Base-by-base conservation (phyloP, 495 filamentous ascomycete species). In the Lasiosphaeria ovina region DNA sequence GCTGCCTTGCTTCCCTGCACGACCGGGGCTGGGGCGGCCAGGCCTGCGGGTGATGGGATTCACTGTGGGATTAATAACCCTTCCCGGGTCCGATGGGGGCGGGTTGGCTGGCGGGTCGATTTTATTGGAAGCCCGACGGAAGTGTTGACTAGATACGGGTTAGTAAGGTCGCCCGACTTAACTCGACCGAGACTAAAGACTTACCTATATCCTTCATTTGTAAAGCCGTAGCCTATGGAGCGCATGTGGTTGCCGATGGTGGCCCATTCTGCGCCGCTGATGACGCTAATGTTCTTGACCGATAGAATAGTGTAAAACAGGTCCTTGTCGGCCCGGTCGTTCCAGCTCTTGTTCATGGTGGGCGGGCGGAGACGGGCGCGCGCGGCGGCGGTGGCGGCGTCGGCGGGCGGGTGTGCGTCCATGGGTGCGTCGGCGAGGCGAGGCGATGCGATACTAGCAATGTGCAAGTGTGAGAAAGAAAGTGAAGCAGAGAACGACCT, bases 221-320 rank as follows among this genome's bases (percentile, higher is more conserved):
- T 81, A 62, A 81, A 81, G 63, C 78, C 78, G 40, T 81, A 81
- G 58, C 79, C 79, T 38, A 80, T 45, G 12, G 69, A 65, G 50
- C 79, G 74, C 79, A 81, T 80, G 54, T 77, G 72, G 62, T 78
- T 79, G 52, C 79, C 79, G 45, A 81, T 81, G 10, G 76, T 80
- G 14, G 71, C 74, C 79, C 79, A 81, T 74, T 81, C 79, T 16
- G 71, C 64, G 48, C 79, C 79, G 71, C 79, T 81, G 70, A 81
- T 81, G 65, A 80, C 74, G 57, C 78, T 78, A 35, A 81, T 80
- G 60, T 80, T 79, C 69, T 81, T 81, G 49, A 81, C 78, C 4
- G 75, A 78, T n/a, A 81, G 69, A 50, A 81, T 81, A 54, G 78
- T 80, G 62, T 80, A 81, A 70, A 80, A 81, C 48, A 81, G 73